Base-by-base conservation (phyloP, 805 yeast genomes). In the Wickerhamomyces ciferrii region DNA sequence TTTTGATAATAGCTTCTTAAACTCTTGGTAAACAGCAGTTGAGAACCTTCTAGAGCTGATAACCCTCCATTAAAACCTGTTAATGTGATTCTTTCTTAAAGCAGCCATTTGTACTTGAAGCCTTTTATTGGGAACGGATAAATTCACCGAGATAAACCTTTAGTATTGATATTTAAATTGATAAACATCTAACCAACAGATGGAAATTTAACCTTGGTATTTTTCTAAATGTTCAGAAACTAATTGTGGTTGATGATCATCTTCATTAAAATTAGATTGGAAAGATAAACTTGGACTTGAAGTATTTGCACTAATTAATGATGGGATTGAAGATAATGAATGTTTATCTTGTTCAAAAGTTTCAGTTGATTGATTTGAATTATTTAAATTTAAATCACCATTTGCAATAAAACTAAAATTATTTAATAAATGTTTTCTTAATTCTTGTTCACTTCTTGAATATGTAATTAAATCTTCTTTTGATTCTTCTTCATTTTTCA, bases 401-500 rank as follows among this genome's bases (percentile, higher is more conserved):
- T 15, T 4, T 24, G 20, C 32, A 24, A 25, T 39, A 2, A 43
- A 36, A 39, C 43, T 40, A 5, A 52, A 42, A 27, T 46, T 52
- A 35, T 47, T 41, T 8, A 48, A 43, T 24, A 48, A 37, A 17
- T 48, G 48, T 11, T 38, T 34, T 46, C 53, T 48, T 17, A 50
- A 24, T 29, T 52, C 47, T 41, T 45, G 41, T 41, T 47, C 46
- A 38, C 34, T 36, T 25, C 38, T 27, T 34, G 29, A 15, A 18
- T 42, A 36, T 25, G 39, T 27, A 2, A 15, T 25, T 20, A 13
- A 15, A 20, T 37, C 39, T 7, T 20, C 27, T 20, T 13, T 17
- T 11, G 32, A 41, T 20, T 46, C 49, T 31, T 55, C 58, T 17
- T 46, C 39, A 20, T 42, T 39, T 29, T 49, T 41, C 18, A 51